A percentile compares a stretch with the other conserved stretches of the same genome.
Conservation (phyloP, 768 basidiomycete genomes). For the Scleroderma citrinum region DNA sequence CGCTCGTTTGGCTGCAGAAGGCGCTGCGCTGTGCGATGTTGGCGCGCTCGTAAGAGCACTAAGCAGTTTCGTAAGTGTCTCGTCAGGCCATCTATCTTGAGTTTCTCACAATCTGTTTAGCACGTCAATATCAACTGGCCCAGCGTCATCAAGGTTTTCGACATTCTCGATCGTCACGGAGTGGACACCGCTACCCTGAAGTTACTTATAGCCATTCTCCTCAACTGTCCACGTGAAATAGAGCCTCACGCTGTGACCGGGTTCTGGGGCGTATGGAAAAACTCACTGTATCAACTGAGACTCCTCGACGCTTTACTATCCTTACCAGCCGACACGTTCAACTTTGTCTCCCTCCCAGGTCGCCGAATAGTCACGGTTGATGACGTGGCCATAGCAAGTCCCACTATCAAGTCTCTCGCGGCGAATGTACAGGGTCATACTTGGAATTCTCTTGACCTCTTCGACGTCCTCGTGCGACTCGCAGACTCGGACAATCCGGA, state of each 20-base stretch:
- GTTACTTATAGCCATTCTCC: slow-evolving; percentile 80
- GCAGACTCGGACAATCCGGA: slow-evolving; percentile 68
- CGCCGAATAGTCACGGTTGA: slow-evolving; percentile 82
- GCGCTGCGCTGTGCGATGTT: slow-evolving; percentile 66
- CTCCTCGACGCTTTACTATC: slow-evolving; percentile 86
- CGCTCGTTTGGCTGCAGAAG: slow-evolving; percentile 66
- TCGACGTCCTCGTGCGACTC: slow-evolving; percentile 79
- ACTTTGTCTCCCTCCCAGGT: slow-evolving; percentile 83
- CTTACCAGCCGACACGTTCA: slow-evolving; percentile 86
- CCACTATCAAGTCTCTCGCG: slow-evolving; percentile 88
- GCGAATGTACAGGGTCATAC: slow-evolving; percentile 87
- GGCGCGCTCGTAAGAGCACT: slow-evolving; percentile 68
- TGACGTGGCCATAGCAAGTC: slow-evolving; percentile 77
- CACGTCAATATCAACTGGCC: slow-evolving; percentile 72
- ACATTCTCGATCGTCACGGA: slow-evolving; percentile 75
- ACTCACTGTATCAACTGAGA: slow-evolving; percentile 78
- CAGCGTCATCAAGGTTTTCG: slow-evolving; percentile 78
- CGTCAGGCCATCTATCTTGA: background rate
- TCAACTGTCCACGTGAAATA: slow-evolving; percentile 71
- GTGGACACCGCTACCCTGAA: slow-evolving; percentile 89
- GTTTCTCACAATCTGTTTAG: slow-evolving; percentile 33
- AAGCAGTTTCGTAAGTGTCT: slow-evolving; percentile 59
- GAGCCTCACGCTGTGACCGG: slow-evolving; percentile 78
- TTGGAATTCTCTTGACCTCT: slow-evolving; percentile 92
- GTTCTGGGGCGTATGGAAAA: slow-evolving; percentile 84